A percentile compares a stretch with the other conserved stretches of the same genome.
phyloP scores from a whole-genome alignment of 1,139 yeast species.

The Taiozyma sp. region DNA sequence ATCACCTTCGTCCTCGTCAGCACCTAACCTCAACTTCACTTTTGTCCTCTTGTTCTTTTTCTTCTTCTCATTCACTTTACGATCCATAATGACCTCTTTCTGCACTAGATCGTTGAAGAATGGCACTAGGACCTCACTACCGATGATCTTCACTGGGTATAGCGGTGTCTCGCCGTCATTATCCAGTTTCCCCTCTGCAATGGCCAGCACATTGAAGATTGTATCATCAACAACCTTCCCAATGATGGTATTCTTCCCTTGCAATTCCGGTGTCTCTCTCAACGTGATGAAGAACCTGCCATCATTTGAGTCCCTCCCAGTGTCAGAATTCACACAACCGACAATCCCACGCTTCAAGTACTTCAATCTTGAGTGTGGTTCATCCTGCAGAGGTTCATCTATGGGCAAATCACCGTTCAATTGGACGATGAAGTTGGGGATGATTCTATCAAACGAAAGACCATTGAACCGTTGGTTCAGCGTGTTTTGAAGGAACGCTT shows the following conservation, averaged over 20 bases:
- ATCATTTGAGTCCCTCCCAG: slow-evolving; percentile 28
- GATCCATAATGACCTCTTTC: slow-evolving; percentile 1
- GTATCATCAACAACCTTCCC: slow-evolving; percentile 64
- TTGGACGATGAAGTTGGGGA: slow-evolving; percentile 38
- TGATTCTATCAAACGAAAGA: slow-evolving; percentile 37
- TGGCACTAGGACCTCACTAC: slow-evolving; percentile 39
- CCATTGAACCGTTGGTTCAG: slow-evolving; percentile 39
- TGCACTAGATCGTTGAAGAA: slow-evolving; percentile 44
- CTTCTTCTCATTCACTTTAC: no score
- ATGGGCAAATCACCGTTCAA: slow-evolving; percentile 25
- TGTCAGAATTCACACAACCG: slow-evolving; percentile 39
- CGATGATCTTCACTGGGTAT: slow-evolving; percentile 45
- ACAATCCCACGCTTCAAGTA: slow-evolving; percentile 53
- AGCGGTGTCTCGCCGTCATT: slow-evolving; percentile 40
- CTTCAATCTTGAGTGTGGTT: slow-evolving; percentile 50
- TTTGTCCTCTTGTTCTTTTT: slow-evolving; percentile 10
- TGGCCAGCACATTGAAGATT: slow-evolving; percentile 48
- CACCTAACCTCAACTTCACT: slow-evolving; percentile 26
- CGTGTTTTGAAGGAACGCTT: slow-evolving; percentile 47
- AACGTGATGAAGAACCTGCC: slow-evolving; percentile 54
- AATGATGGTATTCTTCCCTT: slow-evolving; percentile 47
- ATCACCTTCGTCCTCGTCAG: slow-evolving; percentile 11
- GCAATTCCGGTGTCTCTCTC: slow-evolving; percentile 39
- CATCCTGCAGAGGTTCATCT: slow-evolving; percentile 35
- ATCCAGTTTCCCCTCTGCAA: slow-evolving; percentile 45